Conservation (phyloP, 176 grass and related monocot species). For the Carex parvula region DNA sequence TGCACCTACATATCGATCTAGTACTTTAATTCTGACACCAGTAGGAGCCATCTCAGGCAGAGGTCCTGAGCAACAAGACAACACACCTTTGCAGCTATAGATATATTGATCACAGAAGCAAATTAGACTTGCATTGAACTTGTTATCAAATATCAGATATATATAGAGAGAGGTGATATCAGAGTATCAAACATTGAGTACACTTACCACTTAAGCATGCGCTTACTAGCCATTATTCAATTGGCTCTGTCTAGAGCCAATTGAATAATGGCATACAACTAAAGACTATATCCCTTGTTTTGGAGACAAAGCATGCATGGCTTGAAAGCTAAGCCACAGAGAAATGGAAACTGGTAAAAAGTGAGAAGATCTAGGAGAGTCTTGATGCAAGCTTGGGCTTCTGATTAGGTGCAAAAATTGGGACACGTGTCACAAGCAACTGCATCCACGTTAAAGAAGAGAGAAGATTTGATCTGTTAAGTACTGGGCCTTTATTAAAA, state of each 20-base stretch:
- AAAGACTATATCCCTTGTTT: conserved; percentile 60
- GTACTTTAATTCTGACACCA: conserved; percentile 49
- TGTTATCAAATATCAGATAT: conserved; percentile 5
- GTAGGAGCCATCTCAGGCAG: conserved; percentile 3
- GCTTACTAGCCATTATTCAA: conserved; percentile 19
- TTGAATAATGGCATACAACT: conserved; percentile 4
- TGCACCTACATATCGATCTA: conserved; percentile 50
- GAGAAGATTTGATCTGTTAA: background rate
- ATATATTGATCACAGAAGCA: background rate
- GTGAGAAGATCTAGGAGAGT: background rate
- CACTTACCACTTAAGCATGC: conserved; percentile 19
- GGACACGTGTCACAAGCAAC: conserved; percentile 3
- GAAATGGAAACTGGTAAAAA: background rate
- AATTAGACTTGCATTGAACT: background rate
- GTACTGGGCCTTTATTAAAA: background rate
- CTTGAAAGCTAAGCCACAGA: conserved; percentile 64
- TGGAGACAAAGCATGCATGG: conserved; percentile 67
- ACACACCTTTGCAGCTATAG: conserved; percentile 33
- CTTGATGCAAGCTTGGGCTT: background rate
- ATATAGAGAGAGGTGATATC: background rate
- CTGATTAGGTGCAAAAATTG: background rate
- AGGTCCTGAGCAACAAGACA: conserved; percentile 44
- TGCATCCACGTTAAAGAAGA: background rate
- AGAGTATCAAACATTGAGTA: background rate
- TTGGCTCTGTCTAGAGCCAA: background rate